Evolutionary conservation across 1,284 basidiomycete species (phyloP).

Genomic region (Mycosarcoma maydis): DNA sequence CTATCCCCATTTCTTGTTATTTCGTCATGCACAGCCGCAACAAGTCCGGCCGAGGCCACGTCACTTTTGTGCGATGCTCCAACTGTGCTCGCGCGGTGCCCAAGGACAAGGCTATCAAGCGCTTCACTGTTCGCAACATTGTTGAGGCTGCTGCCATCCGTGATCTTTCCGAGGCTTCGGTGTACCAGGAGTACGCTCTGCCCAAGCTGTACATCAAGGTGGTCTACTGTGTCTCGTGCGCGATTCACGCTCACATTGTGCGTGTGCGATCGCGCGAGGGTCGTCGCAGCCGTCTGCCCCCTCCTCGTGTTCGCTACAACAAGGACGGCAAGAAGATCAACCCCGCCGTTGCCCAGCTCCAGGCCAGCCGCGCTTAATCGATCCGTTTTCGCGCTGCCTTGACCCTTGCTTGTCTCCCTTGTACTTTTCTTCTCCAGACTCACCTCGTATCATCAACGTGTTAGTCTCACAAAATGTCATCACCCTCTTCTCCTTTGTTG

Average conservation of each 20-base stretch:
- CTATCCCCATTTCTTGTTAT: not conserved
- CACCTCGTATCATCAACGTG: not conserved
- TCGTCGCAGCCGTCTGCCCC: constrained; percentile 72
- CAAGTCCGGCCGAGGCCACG: constrained; percentile 89
- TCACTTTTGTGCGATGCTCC: constrained; percentile 91
- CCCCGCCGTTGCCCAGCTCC: constrained; percentile 59
- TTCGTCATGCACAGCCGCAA: constrained; percentile 69
- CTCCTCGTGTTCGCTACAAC: constrained; percentile 89
- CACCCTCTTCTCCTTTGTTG: not conserved
- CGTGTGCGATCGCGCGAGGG: constrained; percentile 65
- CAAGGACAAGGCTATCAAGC: constrained; percentile 97
- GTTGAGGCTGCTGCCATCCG: constrained; percentile 97
- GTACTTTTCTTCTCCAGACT: constrained; percentile 8
- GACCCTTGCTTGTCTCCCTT: no score
- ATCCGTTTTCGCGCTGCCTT: no score
- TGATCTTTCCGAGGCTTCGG: constrained; percentile 94
- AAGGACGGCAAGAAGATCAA: constrained; percentile 87
- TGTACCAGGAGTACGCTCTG: constrained; percentile 94
- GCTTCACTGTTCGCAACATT: constrained; percentile 99
- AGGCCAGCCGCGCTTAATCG: constrained; percentile 43
- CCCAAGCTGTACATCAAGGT: constrained; percentile 99
- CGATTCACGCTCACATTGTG: constrained; percentile 91
- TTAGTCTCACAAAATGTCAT: not conserved
- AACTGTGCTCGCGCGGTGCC: constrained; percentile 80
- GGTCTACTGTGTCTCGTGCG: constrained; percentile 98